These are phyloP conservation scores for Immersiella caudata DNA, from an alignment of 495 filamentous ascomycete species.

Conservation along the genomic window DNA sequence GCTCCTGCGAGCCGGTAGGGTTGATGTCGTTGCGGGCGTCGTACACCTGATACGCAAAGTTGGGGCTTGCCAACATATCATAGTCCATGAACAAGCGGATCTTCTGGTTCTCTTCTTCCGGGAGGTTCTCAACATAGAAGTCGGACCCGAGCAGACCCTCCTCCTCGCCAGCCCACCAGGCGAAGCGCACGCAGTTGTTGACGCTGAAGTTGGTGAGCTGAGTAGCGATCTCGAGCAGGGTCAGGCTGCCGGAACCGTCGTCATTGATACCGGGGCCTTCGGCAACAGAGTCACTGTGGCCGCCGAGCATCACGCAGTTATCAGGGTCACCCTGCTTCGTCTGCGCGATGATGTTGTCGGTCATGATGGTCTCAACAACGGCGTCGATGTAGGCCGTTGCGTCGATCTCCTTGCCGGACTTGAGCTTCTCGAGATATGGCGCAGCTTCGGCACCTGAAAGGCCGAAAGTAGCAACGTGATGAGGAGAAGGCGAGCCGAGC, in stretches of 20 bases:
- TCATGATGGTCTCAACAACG: slow-evolving; percentile 47
- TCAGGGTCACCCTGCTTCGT: slow-evolving; percentile 56
- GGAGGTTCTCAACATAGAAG: slow-evolving; percentile 55
- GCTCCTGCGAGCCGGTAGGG: slow-evolving; percentile 52
- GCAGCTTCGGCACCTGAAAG: slow-evolving; percentile 55
- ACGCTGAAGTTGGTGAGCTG: slow-evolving; percentile 53
- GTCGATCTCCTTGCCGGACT: slow-evolving; percentile 49
- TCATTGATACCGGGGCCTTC: slow-evolving; percentile 56
- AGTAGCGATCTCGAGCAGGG: slow-evolving; percentile 57
- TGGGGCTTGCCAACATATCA: slow-evolving; percentile 61
- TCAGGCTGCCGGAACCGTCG: slow-evolving; percentile 57
- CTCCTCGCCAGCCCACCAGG: slow-evolving; percentile 62
- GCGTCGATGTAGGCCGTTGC: slow-evolving; percentile 61
- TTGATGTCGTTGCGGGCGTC: slow-evolving; percentile 49
- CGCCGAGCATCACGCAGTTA: slow-evolving; percentile 61
- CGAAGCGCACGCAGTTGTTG: slow-evolving; percentile 61
- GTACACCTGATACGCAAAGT: slow-evolving; percentile 59
- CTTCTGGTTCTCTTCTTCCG: slow-evolving; percentile 54
- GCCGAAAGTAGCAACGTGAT: slow-evolving; percentile 62
- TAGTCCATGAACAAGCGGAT: slow-evolving; percentile 64
- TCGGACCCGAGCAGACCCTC: slow-evolving; percentile 61
- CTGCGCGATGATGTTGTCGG: slow-evolving; percentile 59
- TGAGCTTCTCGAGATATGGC: slow-evolving; percentile 50
- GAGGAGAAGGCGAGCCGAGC: slow-evolving; percentile 51
- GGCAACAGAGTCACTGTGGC: slow-evolving; percentile 57